A percentile compares a stretch with the other conserved stretches of the same genome.
Conservation (phyloP, 2,329 filamentous ascomycete species). For the Penicillium decumbens region DNA sequence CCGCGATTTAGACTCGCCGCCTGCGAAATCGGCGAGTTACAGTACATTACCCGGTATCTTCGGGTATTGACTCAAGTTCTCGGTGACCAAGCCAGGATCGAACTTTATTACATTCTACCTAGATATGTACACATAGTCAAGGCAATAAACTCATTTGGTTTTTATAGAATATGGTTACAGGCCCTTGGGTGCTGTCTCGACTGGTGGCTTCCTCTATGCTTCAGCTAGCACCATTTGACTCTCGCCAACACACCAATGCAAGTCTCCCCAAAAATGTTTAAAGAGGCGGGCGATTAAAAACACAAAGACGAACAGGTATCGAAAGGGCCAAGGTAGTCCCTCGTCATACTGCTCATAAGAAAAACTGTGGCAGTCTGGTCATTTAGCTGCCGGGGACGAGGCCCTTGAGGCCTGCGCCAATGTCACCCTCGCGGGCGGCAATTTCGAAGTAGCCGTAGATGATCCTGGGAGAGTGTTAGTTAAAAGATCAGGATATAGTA, state of each 20-base stretch:
- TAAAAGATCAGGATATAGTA: background rate
- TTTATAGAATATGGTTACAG: slow-evolving; percentile 38
- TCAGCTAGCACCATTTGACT: slow-evolving; percentile 2
- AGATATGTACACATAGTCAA: background rate
- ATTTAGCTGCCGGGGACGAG: slow-evolving; percentile 52
- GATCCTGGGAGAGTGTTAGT: slow-evolving; percentile 59
- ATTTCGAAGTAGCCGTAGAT: slow-evolving; percentile 99
- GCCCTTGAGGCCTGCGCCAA: slow-evolving; percentile 66
- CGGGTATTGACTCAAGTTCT: no score
- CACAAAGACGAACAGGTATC: slow-evolving; percentile 22
- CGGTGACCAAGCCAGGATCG: no score
- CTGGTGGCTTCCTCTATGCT: slow-evolving; percentile 19
- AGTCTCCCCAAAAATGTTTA: slow-evolving; percentile 25
- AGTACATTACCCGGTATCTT: no score
- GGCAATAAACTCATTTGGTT: slow-evolving; percentile 23
- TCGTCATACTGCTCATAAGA: slow-evolving; percentile 34
- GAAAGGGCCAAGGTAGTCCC: slow-evolving; percentile 18
- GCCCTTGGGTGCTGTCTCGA: slow-evolving; percentile 25
- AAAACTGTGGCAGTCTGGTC: slow-evolving; percentile 12
- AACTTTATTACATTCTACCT: no score
- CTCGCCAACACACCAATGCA: slow-evolving; percentile 18
- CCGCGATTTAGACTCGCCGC: slow-evolving; percentile 10
- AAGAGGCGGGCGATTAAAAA: slow-evolving; percentile 24
- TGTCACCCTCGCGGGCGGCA: slow-evolving; percentile 95
- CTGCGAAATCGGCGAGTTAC: slow-evolving; percentile 5